Base-by-base conservation (phyloP, 2,329 filamentous ascomycete species). In the Trichoderma semiorbis region DNA sequence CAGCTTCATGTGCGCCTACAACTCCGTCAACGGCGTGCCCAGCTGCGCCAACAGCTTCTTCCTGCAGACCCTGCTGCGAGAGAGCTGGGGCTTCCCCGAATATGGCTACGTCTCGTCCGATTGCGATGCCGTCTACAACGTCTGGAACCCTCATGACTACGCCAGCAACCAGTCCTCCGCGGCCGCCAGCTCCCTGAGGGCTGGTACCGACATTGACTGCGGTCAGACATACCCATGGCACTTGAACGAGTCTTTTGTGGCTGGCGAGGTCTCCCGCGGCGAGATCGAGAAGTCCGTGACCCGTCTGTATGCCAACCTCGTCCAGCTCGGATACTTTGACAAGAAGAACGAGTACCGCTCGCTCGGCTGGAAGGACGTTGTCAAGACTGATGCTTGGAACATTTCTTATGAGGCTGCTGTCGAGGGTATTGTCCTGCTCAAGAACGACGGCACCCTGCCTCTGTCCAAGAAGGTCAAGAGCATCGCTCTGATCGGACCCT, bases 11-110 rank as follows among this genome's bases (percentile, higher is more conserved):
- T 89, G 87, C 75, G 85, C 84, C 0, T 89, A 90, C 77, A 90
- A 92, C 74, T 82, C 88, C 0, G 83, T 92, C 58, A 92, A 92
- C 71, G 90, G 90, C 0, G 85, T 89, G 0, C 90, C 90, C 0
- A 85, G 88, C 5, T 92, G 90, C 74, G 87, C 89, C 0, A 87
- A 88, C 74, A 82, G 84, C 0, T 92, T 89, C 74, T 83, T 92
- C 1, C 82, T 92, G 39, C 84, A 89, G 74, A 87, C 86, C 0
- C 82, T 92, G 10, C 82, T 92, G 3, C 84, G 91, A 2, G 86
- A 90, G 60, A 88, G 89, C 76, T 93, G 90, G 88, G 84, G 83
- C 69, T 93, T 89, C 85, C 86, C 85, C 0, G 83, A 85, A 4
- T 85, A 89, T 61, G 86, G 90, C 72, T 90, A 86, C 77, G 84